These are phyloP conservation scores for Cladosporium halotolerans DNA, from an alignment of 2,329 filamentous ascomycete species.

Conservation along the genomic window DNA sequence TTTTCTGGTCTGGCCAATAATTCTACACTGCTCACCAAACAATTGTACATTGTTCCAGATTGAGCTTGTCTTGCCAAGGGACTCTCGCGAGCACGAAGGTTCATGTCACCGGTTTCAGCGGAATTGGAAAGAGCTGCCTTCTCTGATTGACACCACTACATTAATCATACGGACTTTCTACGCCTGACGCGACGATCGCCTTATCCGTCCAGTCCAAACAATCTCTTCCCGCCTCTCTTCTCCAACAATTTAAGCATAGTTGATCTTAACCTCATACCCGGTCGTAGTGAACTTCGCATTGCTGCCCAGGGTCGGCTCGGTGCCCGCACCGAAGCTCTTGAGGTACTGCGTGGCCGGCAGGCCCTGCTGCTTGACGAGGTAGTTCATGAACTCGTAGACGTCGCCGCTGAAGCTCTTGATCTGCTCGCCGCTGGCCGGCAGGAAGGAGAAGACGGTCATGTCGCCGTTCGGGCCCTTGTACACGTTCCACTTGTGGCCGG, in stretches of 20 bases:
- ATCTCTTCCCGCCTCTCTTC: no score
- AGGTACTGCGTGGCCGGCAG: slow-evolving; percentile 47
- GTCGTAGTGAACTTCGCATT: slow-evolving; percentile 18
- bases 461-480: slow-evolving; percentile 55
- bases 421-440: slow-evolving; percentile 36
- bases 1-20: no score
- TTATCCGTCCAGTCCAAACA: no score
- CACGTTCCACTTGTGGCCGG: slow-evolving; percentile 51
- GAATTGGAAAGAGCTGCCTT: no score
- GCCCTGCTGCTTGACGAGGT: slow-evolving; percentile 46
- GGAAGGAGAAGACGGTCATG: slow-evolving; percentile 58
- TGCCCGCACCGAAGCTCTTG: slow-evolving; percentile 32
- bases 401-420: slow-evolving; percentile 52
- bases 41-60: no score
- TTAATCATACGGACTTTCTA: no score
- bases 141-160: no score
- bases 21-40: no score
- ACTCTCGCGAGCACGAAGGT: no score
- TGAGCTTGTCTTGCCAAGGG: no score
- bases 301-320: slow-evolving; percentile 19
- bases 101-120: no score
- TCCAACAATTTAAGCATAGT: background rate
- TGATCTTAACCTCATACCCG: slow-evolving; percentile 11
- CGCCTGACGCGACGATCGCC: no score
- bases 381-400: slow-evolving; percentile 51